Evolutionary conservation across 306 rosid species (phyloP).

Genomic region (Lathyrus tuberosus): DNA sequence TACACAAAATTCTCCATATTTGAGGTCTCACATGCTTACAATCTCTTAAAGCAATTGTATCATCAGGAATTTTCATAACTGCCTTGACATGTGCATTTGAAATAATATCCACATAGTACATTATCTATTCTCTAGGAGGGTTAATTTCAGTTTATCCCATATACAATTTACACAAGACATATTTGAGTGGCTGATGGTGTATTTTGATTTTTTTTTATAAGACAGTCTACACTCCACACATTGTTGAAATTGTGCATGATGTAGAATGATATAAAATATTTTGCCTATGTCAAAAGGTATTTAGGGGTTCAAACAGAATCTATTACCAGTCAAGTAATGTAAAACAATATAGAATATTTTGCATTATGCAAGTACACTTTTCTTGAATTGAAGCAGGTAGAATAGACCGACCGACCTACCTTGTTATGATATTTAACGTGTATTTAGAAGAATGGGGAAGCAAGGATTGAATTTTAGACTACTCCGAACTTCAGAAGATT

Average conservation of each 20-base stretch:
- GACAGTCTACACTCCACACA: not conserved
- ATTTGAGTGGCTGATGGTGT: not conserved
- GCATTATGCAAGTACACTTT: not conserved
- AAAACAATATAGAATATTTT: not conserved
- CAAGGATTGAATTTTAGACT: not conserved
- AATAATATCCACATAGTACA: not conserved
- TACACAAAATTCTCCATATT: no score
- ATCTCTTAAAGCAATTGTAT: no score
- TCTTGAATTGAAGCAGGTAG: not conserved
- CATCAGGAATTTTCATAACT: not conserved
- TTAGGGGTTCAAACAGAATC: constrained; percentile 27
- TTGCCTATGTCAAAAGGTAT: not conserved
- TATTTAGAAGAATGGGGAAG: constrained; percentile 12
- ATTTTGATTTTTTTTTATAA: not conserved
- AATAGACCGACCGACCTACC: not conserved
- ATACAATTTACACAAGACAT: not conserved
- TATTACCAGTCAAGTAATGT: constrained; percentile 3
- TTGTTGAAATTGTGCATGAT: not conserved
- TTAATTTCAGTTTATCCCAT: not conserved
- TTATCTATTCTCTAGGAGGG: not conserved
- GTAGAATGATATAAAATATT: not conserved
- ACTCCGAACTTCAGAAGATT: not conserved
- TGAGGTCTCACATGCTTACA: no score
- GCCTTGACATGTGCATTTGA: constrained; percentile 1
- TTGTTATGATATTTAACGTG: constrained; percentile 7